Base-by-base conservation (phyloP, 257 asterid species). In the Hygrophila difformis region DNA sequence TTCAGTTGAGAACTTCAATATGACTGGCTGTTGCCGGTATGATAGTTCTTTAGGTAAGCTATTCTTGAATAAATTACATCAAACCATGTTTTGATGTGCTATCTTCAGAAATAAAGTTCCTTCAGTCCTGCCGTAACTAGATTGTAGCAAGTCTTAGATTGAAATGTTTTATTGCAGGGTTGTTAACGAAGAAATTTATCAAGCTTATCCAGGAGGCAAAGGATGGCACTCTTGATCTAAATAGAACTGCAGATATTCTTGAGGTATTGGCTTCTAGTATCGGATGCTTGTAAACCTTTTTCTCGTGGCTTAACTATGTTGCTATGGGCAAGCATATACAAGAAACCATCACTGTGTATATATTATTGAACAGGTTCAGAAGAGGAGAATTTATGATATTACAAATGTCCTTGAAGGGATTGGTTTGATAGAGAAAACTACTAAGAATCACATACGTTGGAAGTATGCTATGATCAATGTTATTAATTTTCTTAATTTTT, bases 361-460 rank as follows among this genome's bases (percentile, higher is more conserved):
- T 5, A 19, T 57, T 43, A 29, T 21, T 39, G 29, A 50, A 39
- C 78, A 86, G 96, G 96, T 82, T 40, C 94, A 75, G 60, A 86
- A 86, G 68, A 82, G 96, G 74, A 77, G 94, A 66, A 78, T 86
- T 57, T 86, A 86, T 38, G 96, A 82, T 48, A 86, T 86, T 39
- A 85, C 96, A 18, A 85, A 85, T 70, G 96, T 85, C 55, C 93
- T 85, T 47, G 96, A 85, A 71, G 96, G 96, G 59, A 66, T 85
- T 7, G 83, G 84, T 23, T 64, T 85, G 55, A 70, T 82, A 44
- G 88, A 81, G 60, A 86, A 86, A 68, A 74, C 87, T 15, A 53
- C 85, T 44, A 85, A 81, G 70, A 85, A 78, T 61, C 85, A 64
- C 49, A 79, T 82, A 46, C 82, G 73, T 34, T 86, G 86, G 94